Conservation (phyloP, 1,284 basidiomycete genomes). For the Pseudozyma pruni region DNA sequence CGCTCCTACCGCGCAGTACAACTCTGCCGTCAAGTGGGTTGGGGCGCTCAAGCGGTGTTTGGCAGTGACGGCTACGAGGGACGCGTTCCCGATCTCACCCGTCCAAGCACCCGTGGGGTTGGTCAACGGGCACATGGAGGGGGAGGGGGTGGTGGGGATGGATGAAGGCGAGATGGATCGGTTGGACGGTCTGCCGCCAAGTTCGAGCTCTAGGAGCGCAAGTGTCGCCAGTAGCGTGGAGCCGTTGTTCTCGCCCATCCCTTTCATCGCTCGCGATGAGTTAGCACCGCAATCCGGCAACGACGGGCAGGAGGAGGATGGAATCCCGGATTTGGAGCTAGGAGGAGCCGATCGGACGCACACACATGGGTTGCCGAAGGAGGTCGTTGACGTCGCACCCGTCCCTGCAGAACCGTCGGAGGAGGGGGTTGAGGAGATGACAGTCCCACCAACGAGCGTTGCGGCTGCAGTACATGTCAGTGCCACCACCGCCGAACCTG, state of each 20-base stretch:
- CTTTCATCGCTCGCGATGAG: constrained; percentile 28
- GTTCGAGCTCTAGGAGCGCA: constrained; percentile 8
- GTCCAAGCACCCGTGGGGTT: constrained; percentile 10
- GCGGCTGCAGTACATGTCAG: too few species aligned
- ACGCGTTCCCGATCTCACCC: constrained; percentile 46
- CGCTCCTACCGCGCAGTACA: constrained; percentile 29
- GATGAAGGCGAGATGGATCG: constrained; percentile 34
- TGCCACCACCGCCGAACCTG: neutral
- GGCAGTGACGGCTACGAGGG: constrained; percentile 46
- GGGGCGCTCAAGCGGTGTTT: constrained; percentile 38
- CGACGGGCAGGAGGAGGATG: neutral
- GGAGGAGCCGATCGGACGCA: constrained; percentile 32
- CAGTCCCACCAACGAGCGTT: neutral
- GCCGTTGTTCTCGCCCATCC: constrained; percentile 46
- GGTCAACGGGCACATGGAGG: constrained; percentile 8
- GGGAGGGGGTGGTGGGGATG: neutral
- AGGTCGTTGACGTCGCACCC: constrained; percentile 20
- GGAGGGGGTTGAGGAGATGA: neutral
- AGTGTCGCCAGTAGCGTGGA: constrained; percentile 8
- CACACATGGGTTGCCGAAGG: constrained; percentile 1
- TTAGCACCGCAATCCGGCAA: too few species aligned
- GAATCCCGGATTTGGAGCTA: constrained; percentile 37
- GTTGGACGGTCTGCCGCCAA: constrained; percentile 26
- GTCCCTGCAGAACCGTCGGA: neutral
- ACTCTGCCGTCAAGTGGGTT: constrained; percentile 30